These are phyloP conservation scores for Dovyalis caffra DNA, from an alignment of 345 rosid genomes.

Conservation along the genomic window DNA sequence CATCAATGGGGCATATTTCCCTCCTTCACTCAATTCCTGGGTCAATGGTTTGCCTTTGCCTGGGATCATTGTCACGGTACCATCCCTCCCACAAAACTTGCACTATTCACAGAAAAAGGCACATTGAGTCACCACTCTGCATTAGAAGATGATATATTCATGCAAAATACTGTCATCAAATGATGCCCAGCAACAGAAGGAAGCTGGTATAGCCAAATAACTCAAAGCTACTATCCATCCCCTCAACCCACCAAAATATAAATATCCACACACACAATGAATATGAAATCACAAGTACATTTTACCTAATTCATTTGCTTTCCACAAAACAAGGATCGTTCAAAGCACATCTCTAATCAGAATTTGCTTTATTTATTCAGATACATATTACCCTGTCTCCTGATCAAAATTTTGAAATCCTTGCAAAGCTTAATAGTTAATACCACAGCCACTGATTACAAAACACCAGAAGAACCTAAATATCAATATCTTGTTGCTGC, in stretches of 20 bases:
- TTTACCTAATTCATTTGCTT: neutral
- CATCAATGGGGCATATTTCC: conserved; percentile 75
- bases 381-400: too few species aligned
- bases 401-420: neutral
- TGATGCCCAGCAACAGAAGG: neutral
- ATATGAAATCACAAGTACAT: neutral
- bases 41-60: conserved; percentile 68
- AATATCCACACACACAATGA: neutral
- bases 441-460: too few species aligned
- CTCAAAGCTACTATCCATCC: neutral
- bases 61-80: conserved; percentile 71
- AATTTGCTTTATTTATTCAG: too few species aligned
- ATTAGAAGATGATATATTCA: conserved; percentile 1
- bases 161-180: neutral
- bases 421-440: too few species aligned
- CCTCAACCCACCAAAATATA: neutral
- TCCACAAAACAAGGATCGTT: too few species aligned
- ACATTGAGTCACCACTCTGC: conserved; percentile 9
- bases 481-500: neutral
- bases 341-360: too few species aligned
- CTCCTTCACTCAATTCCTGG: conserved; percentile 49
- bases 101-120: conserved; percentile 45
- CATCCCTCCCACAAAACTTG: conserved; percentile 83
- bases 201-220: neutral
- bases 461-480: too few species aligned